phyloP scores from a whole-genome alignment of 1,139 yeast species.

The Citeromyces hawaiiensis region DNA sequence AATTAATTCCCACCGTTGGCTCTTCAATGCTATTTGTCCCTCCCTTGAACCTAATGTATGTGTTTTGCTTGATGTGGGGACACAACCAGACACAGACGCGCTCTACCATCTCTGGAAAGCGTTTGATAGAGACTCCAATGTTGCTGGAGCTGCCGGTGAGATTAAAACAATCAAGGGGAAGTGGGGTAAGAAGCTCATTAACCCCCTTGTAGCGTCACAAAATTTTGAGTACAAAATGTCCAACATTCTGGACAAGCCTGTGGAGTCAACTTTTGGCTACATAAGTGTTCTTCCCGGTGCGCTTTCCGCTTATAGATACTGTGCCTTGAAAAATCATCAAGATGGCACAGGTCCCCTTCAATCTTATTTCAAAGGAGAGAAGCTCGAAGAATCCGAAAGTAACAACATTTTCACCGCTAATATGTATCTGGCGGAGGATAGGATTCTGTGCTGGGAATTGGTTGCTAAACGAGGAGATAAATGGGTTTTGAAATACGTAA shows the following conservation, averaged over 20 bases:
- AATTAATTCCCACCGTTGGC: conserved; percentile 92
- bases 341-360: conserved; percentile 90
- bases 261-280: conserved; percentile 88
- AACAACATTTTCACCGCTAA: conserved; percentile 87
- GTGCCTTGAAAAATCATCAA: conserved; percentile 71
- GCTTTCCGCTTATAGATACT: conserved; percentile 81
- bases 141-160: conserved; percentile 98
- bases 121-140: conserved; percentile 87
- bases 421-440: conserved; percentile 95
- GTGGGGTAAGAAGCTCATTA: conserved; percentile 63
- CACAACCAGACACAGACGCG: conserved; percentile 75
- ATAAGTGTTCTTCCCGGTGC: conserved; percentile 96
- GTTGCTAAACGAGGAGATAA: conserved; percentile 78
- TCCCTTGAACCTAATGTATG: conserved; percentile 80
- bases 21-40: conserved; percentile 87
- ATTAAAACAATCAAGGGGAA: conserved; percentile 89
- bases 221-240: conserved; percentile 96
- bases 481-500: conserved; percentile 90
- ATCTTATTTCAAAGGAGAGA: conserved; percentile 86
- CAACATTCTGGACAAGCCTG: conserved; percentile 86
- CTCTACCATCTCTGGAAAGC: conserved; percentile 93
- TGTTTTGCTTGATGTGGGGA: conserved; percentile 81
- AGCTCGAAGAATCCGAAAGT: conserved; percentile 37
- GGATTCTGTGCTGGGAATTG: conserved; percentile 94
- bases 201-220: conserved; percentile 92